These are phyloP conservation scores for Phytophthora cryptogea DNA, from an alignment of 352 stramenopile species.

Conservation along the genomic window DNA sequence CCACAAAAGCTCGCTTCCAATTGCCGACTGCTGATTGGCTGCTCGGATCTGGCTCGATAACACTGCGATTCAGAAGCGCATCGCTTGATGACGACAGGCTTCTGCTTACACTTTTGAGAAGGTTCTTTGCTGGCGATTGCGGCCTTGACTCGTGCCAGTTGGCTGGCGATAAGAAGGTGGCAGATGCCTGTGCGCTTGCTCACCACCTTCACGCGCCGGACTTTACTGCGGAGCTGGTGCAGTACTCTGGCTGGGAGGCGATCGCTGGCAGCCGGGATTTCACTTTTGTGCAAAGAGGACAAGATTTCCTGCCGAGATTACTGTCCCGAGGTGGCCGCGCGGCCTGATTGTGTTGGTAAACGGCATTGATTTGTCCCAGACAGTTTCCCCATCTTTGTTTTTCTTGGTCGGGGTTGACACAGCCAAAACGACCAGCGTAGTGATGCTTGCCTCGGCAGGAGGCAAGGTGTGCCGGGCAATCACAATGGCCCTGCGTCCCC, in stretches of 20 bases:
- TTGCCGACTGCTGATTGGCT: not conserved
- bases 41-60: not conserved
- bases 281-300: not conserved
- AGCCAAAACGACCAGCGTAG: not conserved
- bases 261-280: not conserved
- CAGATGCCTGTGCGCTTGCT: no score
- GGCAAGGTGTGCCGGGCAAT: not conserved
- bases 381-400: constrained; percentile 10
- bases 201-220: no score
- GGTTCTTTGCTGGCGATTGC: not conserved
- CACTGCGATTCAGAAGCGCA: not conserved
- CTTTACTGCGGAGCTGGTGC: no score
- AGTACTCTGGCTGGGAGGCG: no score
- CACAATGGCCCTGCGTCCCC: no score
- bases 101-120: not conserved
- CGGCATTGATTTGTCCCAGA: constrained; percentile 1
- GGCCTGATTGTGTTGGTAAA: not conserved
- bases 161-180: not conserved
- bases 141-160: not conserved
- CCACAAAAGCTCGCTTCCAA: not conserved
- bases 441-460: not conserved
- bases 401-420: constrained; percentile 9
- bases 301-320: no score
- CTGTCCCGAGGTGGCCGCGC: not conserved
- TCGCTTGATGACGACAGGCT: not conserved